phyloP scores from a whole-genome alignment of 2,329 filamentous ascomycete genomes.

The Sordariomycetes sp. region DNA sequence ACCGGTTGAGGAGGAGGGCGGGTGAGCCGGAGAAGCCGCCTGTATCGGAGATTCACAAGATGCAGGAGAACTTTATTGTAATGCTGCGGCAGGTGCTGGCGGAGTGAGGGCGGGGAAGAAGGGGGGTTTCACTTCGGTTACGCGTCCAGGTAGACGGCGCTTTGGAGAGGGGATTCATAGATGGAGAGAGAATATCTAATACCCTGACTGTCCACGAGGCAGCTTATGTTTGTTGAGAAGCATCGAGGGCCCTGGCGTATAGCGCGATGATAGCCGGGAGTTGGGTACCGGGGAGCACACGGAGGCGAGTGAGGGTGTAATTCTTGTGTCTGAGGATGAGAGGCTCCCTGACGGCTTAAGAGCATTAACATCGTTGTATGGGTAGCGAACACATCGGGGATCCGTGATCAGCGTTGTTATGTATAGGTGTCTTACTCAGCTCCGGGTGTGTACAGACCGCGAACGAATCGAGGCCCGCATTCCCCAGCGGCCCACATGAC shows the following conservation, averaged over 20 bases:
- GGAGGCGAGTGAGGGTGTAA: not conserved
- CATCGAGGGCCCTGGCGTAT: not conserved
- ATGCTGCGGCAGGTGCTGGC: constrained; percentile 77
- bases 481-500: too few species aligned
- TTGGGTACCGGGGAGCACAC: not conserved
- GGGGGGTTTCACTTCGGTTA: not conserved
- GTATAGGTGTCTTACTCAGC: too few species aligned
- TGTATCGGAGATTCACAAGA: constrained; percentile 66
- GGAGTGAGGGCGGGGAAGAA: constrained; percentile 30
- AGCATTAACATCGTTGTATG: too few species aligned
- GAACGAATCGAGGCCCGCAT: too few species aligned
- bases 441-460: too few species aligned
- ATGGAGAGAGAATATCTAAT: not conserved
- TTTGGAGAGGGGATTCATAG: not conserved
- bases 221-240: not conserved
- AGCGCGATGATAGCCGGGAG: not conserved
- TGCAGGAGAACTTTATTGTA: constrained; percentile 65
- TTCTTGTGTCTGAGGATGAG: not conserved
- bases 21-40: constrained; percentile 74
- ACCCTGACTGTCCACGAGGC: not conserved
- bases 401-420: too few species aligned
- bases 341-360: too few species aligned
- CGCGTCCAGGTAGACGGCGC: not conserved
- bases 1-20: constrained; percentile 65
- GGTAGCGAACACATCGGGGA: too few species aligned